These are phyloP conservation scores for Vaccinium darrowii DNA, from an alignment of 148 eudicot species.

Conservation along the genomic window DNA sequence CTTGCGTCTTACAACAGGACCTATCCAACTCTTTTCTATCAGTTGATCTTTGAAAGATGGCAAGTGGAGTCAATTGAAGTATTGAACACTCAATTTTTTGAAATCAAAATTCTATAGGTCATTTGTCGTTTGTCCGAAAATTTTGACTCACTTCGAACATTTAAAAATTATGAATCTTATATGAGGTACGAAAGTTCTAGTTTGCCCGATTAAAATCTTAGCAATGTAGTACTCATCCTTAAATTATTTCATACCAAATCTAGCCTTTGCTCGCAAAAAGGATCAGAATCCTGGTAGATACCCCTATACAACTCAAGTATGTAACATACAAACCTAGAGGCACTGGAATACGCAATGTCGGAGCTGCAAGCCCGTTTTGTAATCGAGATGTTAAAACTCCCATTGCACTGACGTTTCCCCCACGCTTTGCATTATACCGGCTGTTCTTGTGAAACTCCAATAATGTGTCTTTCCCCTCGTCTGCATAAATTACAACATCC, in stretches of 20 bases:
- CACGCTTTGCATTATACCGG: constrained; percentile 80
- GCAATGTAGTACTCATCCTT: background rate
- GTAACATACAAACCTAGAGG: constrained; percentile 69
- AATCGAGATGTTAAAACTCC: constrained; percentile 64
- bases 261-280: background rate
- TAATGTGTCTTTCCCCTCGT: constrained; percentile 72
- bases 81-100: background rate
- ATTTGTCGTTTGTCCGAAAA: background rate
- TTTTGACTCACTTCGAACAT: background rate
- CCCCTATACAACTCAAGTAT: background rate
- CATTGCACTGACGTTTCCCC: constrained; percentile 90
- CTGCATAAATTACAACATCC: constrained; percentile 87
- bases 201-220: background rate
- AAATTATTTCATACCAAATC: background rate
- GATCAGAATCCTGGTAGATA: background rate
- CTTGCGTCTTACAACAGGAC: background rate
- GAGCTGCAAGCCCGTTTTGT: constrained; percentile 68
- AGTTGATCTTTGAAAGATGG: background rate
- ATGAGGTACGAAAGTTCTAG: background rate
- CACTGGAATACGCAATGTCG: constrained; percentile 80
- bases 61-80: background rate
- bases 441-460: constrained; percentile 82
- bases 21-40: background rate
- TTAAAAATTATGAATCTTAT: background rate
- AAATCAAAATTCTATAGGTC: background rate